A percentile compares a stretch with the other conserved stretches of the same genome.
Conservation (phyloP, 164 flowering plant species). For the Cinnamomum micranthum region DNA sequence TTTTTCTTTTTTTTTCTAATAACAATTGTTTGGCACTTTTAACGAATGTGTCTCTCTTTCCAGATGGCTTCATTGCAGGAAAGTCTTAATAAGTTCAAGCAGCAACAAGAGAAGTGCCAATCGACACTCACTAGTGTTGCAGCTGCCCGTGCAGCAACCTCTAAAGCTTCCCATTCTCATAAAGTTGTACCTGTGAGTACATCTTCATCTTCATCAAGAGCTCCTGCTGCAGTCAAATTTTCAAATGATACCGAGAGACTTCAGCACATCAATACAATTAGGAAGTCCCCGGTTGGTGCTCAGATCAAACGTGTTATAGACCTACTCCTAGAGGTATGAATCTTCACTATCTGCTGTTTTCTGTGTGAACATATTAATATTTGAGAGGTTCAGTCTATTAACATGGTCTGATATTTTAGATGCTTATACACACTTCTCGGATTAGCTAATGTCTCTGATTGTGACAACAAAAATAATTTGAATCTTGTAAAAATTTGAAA, state of each 20-base stretch:
- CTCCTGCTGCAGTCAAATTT: conserved; percentile 43
- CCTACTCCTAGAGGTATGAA: conserved; percentile 48
- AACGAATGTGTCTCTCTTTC: neutral
- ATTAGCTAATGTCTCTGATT: too few species aligned
- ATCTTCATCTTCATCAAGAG: conserved; percentile 13
- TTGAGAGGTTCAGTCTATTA: neutral
- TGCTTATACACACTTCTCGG: too few species aligned
- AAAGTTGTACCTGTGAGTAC: conserved; percentile 24
- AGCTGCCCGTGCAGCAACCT: conserved; percentile 33
- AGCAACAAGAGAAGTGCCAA: conserved; percentile 65
- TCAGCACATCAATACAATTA: conserved; percentile 48
- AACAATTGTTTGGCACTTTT: neutral
- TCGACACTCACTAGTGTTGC: conserved; percentile 41
- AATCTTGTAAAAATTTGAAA: too few species aligned
- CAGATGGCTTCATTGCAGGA: conserved; percentile 33
- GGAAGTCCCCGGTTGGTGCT: conserved; percentile 63
- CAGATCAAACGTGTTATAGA: conserved; percentile 72
- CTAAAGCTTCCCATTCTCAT: conserved; percentile 19
- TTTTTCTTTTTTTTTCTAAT: too few species aligned
- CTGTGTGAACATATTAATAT: neutral
- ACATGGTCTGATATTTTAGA: too few species aligned
- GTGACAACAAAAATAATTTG: too few species aligned
- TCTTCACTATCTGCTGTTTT: neutral
- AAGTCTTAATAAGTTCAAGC: conserved; percentile 44
- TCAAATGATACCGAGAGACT: conserved; percentile 37